phyloP scores from a whole-genome alignment of 2,329 filamentous ascomycete genomes.

The Aphanocladium album region DNA sequence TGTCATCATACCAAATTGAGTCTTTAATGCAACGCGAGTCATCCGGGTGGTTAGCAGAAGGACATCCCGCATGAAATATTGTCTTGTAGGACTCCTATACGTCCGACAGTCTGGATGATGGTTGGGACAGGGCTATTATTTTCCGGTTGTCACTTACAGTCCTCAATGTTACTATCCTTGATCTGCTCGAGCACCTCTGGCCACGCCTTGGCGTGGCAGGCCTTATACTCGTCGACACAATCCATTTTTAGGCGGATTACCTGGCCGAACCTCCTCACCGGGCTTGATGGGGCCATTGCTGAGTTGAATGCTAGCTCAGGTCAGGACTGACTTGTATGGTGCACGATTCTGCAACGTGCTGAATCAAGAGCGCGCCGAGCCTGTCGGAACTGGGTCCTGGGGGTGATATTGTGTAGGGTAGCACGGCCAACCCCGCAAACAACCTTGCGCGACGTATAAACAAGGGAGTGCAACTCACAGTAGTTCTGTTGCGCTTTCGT shows the following conservation, averaged over 20 bases:
- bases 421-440: background rate
- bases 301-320: background rate
- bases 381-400: background rate
- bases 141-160: conserved; percentile 49
- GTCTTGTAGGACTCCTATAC: background rate
- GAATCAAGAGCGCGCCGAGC: background rate
- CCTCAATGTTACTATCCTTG: conserved; percentile 66
- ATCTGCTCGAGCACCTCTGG: conserved; percentile 73
- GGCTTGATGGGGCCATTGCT: conserved; percentile 28
- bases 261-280: conserved; percentile 59
- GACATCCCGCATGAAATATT: background rate
- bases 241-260: conserved; percentile 68
- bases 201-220: conserved; percentile 70
- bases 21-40: conserved; percentile 39
- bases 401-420: background rate
- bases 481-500: background rate
- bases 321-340: background rate
- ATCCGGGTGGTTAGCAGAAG: background rate
- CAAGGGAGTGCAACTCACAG: background rate
- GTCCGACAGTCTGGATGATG: background rate
- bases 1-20: conserved; percentile 66
- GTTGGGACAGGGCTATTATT: background rate
- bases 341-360: background rate
- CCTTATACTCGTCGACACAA: conserved; percentile 63
- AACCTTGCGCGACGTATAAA: background rate